Conservation (phyloP, 257 asterid species). For the Plantago ovata region DNA sequence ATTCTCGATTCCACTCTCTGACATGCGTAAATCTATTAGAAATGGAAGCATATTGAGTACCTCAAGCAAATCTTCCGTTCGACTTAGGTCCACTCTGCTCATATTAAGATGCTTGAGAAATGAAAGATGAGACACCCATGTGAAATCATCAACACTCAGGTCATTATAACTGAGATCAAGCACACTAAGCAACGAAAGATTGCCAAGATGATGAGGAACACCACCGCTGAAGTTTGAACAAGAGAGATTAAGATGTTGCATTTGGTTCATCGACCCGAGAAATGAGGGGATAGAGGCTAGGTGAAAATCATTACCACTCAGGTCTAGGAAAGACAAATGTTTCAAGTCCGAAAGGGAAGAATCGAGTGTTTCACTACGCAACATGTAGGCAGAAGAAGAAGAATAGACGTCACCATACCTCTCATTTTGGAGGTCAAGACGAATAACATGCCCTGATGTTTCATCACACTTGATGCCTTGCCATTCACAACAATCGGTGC, state of each 20-base stretch:
- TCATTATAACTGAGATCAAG: constrained; percentile 3
- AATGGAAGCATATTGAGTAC: constrained; percentile 10
- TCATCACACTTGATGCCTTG: not conserved
- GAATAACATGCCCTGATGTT: not conserved
- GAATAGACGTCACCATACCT: not conserved
- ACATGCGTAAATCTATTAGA: not conserved
- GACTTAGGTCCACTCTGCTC: not conserved
- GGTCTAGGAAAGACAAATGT: not conserved
- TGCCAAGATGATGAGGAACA: constrained; percentile 12
- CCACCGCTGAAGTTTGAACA: not conserved
- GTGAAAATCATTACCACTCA: constrained; percentile 2
- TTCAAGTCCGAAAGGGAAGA: constrained; percentile 6
- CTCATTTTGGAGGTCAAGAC: not conserved
- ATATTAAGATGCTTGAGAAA: constrained; percentile 1
- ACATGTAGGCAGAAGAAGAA: not conserved
- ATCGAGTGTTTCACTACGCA: not conserved
- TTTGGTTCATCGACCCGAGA: constrained; percentile 7
- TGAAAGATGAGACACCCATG: constrained; percentile 6
- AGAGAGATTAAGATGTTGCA: not conserved
- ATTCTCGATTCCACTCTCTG: not conserved
- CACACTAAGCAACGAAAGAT: not conserved
- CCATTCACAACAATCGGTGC: not conserved
- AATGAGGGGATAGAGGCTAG: not conserved
- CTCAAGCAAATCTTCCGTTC: not conserved
- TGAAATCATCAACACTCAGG: not conserved